These are phyloP conservation scores for Sporothrix schenckii DNA, from an alignment of 2,329 filamentous ascomycete species.

Conservation along the genomic window DNA sequence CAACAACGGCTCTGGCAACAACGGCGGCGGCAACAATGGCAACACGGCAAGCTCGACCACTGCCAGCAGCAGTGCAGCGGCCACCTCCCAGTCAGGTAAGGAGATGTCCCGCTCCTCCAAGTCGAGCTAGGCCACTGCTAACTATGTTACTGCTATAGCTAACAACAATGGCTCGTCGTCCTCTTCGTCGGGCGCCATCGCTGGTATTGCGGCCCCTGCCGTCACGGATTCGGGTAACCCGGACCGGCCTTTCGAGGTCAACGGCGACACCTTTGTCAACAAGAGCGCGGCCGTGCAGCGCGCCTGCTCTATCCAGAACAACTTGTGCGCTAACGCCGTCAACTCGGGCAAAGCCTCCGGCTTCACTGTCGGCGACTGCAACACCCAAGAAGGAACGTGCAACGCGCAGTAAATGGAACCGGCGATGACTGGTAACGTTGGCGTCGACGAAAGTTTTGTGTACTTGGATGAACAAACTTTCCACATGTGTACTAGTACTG, in stretches of 20 bases:
- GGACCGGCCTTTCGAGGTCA: constrained; percentile 58
- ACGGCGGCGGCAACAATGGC: no score
- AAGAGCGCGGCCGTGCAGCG: constrained; percentile 59
- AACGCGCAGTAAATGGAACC: constrained; percentile 34
- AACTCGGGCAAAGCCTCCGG: constrained; percentile 53
- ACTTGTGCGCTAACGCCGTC: constrained; percentile 59
- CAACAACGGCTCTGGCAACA: constrained; percentile 11
- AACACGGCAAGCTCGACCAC: no score
- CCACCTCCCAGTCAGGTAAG: constrained; percentile 8
- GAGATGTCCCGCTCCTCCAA: constrained; percentile 18
- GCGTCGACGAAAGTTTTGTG: background rate
- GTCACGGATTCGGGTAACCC: constrained; percentile 53
- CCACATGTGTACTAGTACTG: constrained; percentile 26
- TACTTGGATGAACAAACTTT: background rate
- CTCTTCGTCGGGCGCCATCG: constrained; percentile 46
- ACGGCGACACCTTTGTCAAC: constrained; percentile 61
- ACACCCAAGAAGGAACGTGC: constrained; percentile 55
- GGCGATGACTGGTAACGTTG: no score
- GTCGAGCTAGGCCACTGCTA: constrained; percentile 29
- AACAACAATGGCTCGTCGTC: constrained; percentile 34
- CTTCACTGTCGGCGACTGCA: constrained; percentile 55
- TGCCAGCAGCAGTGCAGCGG: background rate
- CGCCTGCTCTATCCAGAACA: constrained; percentile 66
- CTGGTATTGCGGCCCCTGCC: constrained; percentile 55
- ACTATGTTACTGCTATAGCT: constrained; percentile 30